A percentile compares a stretch with the other conserved stretches of the same genome.
Evolutionary conservation across 441 rosid genomes (phyloP).

Genomic region (Erodium trifolium): DNA sequence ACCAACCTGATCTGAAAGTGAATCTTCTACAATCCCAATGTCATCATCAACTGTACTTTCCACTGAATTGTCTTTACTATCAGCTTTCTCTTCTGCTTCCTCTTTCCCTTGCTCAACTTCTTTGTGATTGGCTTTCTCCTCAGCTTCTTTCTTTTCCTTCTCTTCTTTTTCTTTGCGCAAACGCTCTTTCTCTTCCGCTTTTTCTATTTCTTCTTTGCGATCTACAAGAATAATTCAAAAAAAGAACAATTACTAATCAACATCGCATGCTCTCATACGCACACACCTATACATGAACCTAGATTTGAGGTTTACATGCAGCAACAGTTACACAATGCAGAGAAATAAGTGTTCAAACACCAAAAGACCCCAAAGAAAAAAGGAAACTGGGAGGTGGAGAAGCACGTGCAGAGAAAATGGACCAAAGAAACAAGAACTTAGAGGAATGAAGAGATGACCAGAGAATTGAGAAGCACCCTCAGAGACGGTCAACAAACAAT

Average conservation of each 20-base stretch:
- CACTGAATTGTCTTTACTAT: slow-evolving; percentile 29
- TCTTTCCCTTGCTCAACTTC: slow-evolving; percentile 32
- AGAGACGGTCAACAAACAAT: no score
- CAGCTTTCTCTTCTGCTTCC: slow-evolving; percentile 24
- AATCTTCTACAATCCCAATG: slow-evolving; percentile 49
- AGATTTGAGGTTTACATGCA: neutral
- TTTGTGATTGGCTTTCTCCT: slow-evolving; percentile 34
- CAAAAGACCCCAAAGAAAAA: neutral
- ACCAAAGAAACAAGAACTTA: neutral
- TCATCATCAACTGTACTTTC: slow-evolving; percentile 31
- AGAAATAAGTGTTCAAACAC: neutral
- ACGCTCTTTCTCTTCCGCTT: slow-evolving; percentile 78
- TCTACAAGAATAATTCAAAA: slow-evolving; percentile 33
- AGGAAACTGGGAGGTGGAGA: neutral
- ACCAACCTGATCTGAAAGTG: slow-evolving; percentile 48
- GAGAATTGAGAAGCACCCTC: neutral
- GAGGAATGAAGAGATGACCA: neutral
- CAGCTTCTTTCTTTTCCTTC: slow-evolving; percentile 65
- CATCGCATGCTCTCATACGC: neutral
- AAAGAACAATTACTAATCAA: neutral
- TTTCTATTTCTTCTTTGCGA: slow-evolving; percentile 82
- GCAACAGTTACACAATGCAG: neutral
- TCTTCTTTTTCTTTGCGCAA: slow-evolving; percentile 76
- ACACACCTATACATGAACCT: neutral
- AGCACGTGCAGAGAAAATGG: neutral